Conservation (phyloP, 2,329 filamentous ascomycete species). For the Pseudocercospora vitis region DNA sequence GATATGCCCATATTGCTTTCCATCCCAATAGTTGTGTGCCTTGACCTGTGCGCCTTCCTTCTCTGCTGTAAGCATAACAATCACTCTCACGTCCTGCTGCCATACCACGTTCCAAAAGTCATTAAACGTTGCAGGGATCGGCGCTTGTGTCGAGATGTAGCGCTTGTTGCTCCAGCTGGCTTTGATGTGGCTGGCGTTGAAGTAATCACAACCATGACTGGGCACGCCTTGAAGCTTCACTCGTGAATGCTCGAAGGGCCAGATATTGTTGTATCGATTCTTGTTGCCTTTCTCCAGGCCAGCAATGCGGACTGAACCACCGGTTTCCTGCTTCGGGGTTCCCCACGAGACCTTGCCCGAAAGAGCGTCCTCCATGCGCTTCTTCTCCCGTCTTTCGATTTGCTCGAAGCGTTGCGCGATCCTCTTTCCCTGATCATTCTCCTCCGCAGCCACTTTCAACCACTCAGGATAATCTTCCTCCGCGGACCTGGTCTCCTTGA, state of each 20-base stretch:
- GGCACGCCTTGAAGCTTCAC: constrained; percentile 73
- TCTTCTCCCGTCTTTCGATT: constrained; percentile 82
- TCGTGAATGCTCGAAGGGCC: constrained; percentile 90
- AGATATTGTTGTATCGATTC: constrained; percentile 97
- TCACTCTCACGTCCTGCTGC: constrained; percentile 92
- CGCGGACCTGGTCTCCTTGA: constrained; percentile 49
- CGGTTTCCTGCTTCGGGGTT: constrained; percentile 31
- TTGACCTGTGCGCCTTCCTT: constrained; percentile 91
- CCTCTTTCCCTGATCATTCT: constrained; percentile 70
- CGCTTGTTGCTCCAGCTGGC: constrained; percentile 79
- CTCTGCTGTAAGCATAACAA: constrained; percentile 96
- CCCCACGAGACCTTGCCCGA: constrained; percentile 61
- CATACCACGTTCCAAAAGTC: constrained; percentile 98
- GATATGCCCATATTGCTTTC: constrained; percentile 73
- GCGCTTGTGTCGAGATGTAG: constrained; percentile 95
- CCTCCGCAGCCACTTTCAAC: constrained; percentile 68
- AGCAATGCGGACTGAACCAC: constrained; percentile 66
- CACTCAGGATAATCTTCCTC: constrained; percentile 67
- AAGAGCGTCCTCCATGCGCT: constrained; percentile 85
- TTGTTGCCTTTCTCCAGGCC: constrained; percentile 93
- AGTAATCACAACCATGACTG: constrained; percentile 78
- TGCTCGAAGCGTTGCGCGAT: constrained; percentile 80
- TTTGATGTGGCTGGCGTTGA: constrained; percentile 88
- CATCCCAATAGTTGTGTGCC: constrained; percentile 90
- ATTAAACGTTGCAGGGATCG: constrained; percentile 86